Conservation (phyloP, 2,329 filamentous ascomycete species). For the Microdochium paspali region DNA sequence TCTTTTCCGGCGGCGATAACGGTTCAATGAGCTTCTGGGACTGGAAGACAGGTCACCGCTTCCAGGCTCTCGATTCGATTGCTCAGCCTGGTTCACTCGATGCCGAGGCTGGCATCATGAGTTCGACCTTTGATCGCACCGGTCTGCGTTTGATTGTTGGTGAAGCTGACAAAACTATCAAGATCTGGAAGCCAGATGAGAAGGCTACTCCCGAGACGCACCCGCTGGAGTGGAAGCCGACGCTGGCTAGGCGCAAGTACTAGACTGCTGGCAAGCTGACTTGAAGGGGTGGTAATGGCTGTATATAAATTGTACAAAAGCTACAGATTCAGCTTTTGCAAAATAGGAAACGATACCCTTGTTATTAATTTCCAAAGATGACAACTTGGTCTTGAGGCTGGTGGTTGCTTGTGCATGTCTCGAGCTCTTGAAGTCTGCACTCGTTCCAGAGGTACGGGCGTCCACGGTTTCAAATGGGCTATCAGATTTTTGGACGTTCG, state of each 20-base stretch:
- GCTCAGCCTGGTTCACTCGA: constrained; percentile 92
- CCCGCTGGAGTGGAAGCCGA: constrained; percentile 87
- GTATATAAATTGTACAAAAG: not conserved
- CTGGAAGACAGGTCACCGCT: constrained; percentile 92
- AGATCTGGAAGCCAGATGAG: constrained; percentile 94
- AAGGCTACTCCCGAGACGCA: constrained; percentile 84
- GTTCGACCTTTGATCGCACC: constrained; percentile 82
- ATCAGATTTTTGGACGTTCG: too few species aligned
- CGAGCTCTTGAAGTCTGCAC: too few species aligned
- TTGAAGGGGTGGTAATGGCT: not conserved
- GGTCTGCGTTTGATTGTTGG: constrained; percentile 86
- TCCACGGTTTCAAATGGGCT: too few species aligned
- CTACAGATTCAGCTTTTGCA: too few species aligned
- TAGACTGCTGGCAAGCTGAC: constrained; percentile 22
- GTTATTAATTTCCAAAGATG: not conserved
- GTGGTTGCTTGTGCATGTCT: too few species aligned
- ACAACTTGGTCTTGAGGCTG: too few species aligned
- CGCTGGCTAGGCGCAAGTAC: constrained; percentile 66
- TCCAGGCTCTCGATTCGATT: constrained; percentile 81
- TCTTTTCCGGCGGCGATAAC: constrained; percentile 93
- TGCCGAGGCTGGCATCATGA: constrained; percentile 91
- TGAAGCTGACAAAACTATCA: constrained; percentile 96
- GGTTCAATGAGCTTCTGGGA: constrained; percentile 98
- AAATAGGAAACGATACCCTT: not conserved
- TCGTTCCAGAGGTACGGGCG: too few species aligned